phyloP scores from a whole-genome alignment of 495 filamentous ascomycete species.

The Hyphodiscus hymeniophilus region DNA sequence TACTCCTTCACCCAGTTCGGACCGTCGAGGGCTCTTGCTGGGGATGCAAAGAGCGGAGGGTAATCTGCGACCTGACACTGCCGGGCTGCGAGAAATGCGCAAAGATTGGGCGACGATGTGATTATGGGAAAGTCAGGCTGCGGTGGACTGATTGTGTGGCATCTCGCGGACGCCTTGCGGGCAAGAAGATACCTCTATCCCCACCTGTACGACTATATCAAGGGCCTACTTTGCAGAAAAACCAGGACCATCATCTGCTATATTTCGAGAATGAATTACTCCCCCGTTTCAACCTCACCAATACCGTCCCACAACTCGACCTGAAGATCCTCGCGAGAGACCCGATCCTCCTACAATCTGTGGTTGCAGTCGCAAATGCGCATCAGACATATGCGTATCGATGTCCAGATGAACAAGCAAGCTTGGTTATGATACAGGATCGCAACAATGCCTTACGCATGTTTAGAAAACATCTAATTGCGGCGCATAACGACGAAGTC shows the following conservation, averaged over 20 bases:
- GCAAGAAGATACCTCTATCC: conserved; percentile 26
- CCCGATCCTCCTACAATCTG: conserved; percentile 21
- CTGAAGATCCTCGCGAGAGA: conserved; percentile 20
- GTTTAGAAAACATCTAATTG: conserved; percentile 22
- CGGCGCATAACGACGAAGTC: conserved; percentile 10
- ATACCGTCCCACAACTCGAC: conserved; percentile 19
- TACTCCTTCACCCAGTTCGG: too few species aligned
- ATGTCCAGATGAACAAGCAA: conserved; percentile 18
- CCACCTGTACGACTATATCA: too few species aligned
- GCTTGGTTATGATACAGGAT: conserved; percentile 25
- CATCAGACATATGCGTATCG: conserved; percentile 20
- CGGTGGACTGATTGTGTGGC: conserved; percentile 28
- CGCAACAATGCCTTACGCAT: conserved; percentile 26
- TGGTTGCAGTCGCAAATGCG: conserved; percentile 26
- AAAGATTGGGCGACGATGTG: conserved; percentile 26
- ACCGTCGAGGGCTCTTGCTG: conserved; percentile 33
- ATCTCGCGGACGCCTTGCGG: conserved; percentile 24
- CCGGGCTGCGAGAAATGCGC: conserved; percentile 28
- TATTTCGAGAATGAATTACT: conserved; percentile 27
- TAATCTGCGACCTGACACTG: conserved; percentile 29
- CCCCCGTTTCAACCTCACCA: conserved; percentile 24
- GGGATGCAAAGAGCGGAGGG: conserved; percentile 31
- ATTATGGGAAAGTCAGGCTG: conserved; percentile 29
- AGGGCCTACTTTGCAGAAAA: conserved; percentile 11
- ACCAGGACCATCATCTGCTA: conserved; percentile 22